Base-by-base conservation (phyloP, 768 basidiomycete species). In the Amanita molliuscula region DNA sequence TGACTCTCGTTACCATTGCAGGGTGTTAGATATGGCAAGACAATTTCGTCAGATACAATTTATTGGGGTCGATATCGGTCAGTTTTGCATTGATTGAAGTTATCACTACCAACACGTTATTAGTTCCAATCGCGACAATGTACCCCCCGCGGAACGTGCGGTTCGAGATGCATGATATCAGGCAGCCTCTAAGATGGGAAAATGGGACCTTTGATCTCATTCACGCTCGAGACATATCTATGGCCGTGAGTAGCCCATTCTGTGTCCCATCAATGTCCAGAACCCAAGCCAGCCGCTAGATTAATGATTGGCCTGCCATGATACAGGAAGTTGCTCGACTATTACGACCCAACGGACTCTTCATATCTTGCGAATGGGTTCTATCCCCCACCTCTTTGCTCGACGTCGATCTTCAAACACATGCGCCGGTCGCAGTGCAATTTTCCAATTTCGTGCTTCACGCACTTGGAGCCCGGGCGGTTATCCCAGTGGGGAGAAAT, bases 31-130 rank as follows among this genome's bases (percentile, higher is more conserved):
- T 55, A 83, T 90, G 81, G 84, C 82, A 48, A 63, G 59, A 41
- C 68, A 70, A 44, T 90, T 82, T 61, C 81, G 79, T 15, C 68
- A 76, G 57, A 82, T 78, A 53, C 65, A 67, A 56, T 86, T 89
- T 61, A 70, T 74, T 56, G 88, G 83, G 36, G 63, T 87, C 46
- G 88, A 91, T 65, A 82, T 88, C 56, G 88, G 88, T 88, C 62
- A 57, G 75, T 56, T 33, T 47, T 33, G 41, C 52, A 25, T 33
- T 50, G 56, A 37, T 37, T 47, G 40, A 46, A 49, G 28, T 47
- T 50, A 47, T 26, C 54, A 50, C 16, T 16, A 50, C 50, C 48
- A 26, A 55, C 53, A 16, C 56, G 48, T 45, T 47, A 48, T 40
- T 59, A 89, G 86, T 85, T 23, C 86, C 86, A 21, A 84, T 88